These are phyloP conservation scores for Lithohypha guttulata DNA, from an alignment of 2,329 filamentous ascomycete species.

Conservation along the genomic window DNA sequence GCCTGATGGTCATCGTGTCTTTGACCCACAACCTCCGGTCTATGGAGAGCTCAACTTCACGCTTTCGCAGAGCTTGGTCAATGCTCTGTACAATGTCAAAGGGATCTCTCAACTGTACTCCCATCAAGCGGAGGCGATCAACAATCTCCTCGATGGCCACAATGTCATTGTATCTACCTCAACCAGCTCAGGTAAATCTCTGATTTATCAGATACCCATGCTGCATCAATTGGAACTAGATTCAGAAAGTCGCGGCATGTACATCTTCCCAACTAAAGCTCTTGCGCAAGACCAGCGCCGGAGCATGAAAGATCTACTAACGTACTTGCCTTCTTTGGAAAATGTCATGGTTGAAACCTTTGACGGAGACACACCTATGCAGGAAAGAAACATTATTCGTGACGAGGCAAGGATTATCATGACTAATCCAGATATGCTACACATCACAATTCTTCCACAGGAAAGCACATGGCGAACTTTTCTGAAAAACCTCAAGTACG, in stretches of 20 bases:
- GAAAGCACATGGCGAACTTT: slow-evolving; percentile 84
- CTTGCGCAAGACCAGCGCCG: slow-evolving; percentile 87
- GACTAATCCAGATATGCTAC: slow-evolving; percentile 96
- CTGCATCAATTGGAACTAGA: slow-evolving; percentile 76
- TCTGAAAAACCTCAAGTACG: slow-evolving; percentile 76
- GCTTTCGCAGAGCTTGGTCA: slow-evolving; percentile 85
- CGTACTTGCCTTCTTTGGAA: slow-evolving; percentile 68
- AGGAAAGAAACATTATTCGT: slow-evolving; percentile 64
- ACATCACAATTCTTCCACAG: slow-evolving; percentile 84
- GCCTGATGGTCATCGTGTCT: slow-evolving; percentile 81
- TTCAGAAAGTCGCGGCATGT: slow-evolving; percentile 70
- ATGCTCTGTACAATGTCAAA: slow-evolving; percentile 85
- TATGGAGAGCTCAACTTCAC: slow-evolving; percentile 77
- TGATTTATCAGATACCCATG: slow-evolving; percentile 96
- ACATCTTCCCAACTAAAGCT: slow-evolving; percentile 96
- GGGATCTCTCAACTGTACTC: slow-evolving; percentile 78
- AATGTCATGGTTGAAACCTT: slow-evolving; percentile 79
- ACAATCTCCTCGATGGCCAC: slow-evolving; percentile 67
- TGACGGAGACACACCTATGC: slow-evolving; percentile 86
- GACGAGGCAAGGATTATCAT: slow-evolving; percentile 90
- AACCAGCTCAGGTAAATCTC: slow-evolving; percentile 89
- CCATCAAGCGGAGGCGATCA: slow-evolving; percentile 90
- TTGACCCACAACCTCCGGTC: slow-evolving; percentile 71
- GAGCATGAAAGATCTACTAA: slow-evolving; percentile 73
- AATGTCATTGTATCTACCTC: slow-evolving; percentile 91